phyloP scores from a whole-genome alignment of 768 basidiomycete genomes.

The Dioszegia aurantiaca region DNA sequence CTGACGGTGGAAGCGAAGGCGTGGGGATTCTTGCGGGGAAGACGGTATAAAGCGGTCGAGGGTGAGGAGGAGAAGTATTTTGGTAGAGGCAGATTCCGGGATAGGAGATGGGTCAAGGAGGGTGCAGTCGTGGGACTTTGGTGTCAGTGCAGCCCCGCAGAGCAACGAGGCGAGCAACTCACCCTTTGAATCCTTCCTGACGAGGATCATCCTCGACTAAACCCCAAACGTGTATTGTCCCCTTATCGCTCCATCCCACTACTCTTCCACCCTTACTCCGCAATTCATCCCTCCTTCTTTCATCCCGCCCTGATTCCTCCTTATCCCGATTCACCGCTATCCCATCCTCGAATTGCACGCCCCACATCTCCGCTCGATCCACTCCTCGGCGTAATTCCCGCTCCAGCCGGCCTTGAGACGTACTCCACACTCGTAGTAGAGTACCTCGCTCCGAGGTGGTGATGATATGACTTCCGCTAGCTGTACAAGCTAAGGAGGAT shows the following conservation, averaged over 20 bases:
- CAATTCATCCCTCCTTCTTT: slow-evolving; percentile 19
- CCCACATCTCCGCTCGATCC: slow-evolving; percentile 51
- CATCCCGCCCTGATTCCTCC: neutral
- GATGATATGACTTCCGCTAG: slow-evolving; percentile 42
- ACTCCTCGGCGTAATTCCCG: slow-evolving; percentile 50
- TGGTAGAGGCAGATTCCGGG: slow-evolving; percentile 49
- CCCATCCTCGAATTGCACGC: slow-evolving; percentile 36
- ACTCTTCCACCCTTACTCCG: slow-evolving; percentile 34
- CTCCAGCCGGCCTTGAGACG: slow-evolving; percentile 38
- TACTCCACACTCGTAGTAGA: slow-evolving; percentile 50
- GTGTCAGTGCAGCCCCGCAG: no score
- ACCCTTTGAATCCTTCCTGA: slow-evolving; percentile 4
- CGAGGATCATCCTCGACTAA: slow-evolving; percentile 22
- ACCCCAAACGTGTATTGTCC: slow-evolving; percentile 52
- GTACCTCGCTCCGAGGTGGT: slow-evolving; percentile 51
- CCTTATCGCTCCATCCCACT: slow-evolving; percentile 53
- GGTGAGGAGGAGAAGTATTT: slow-evolving; percentile 51
- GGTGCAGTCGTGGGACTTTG: slow-evolving; percentile 18
- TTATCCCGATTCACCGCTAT: neutral
- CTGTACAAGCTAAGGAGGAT: slow-evolving; percentile 40
- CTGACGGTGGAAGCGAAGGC: slow-evolving; percentile 32
- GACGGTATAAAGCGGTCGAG: slow-evolving; percentile 46
- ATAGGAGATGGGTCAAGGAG: slow-evolving; percentile 34
- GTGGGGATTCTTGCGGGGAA: slow-evolving; percentile 48
- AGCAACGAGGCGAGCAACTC: neutral